Conservation (phyloP, 352 stramenopile genomes). For the Hyphochytrium catenoides region DNA sequence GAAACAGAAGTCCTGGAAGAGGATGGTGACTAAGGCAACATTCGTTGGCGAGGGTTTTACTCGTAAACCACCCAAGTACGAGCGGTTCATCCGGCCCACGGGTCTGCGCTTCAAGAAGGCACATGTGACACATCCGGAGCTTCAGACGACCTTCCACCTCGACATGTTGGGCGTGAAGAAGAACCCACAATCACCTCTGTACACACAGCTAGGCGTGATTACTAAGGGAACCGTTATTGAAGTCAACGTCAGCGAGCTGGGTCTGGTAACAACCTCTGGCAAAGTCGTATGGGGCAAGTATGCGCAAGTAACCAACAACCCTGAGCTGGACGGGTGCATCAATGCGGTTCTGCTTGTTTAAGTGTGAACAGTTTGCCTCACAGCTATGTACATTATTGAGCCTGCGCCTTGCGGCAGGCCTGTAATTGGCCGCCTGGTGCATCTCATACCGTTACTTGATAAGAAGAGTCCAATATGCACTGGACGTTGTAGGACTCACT, state of each 20-base stretch:
- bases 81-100: constrained; percentile 97
- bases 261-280: constrained; percentile 93
- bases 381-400: too few relatives aligned
- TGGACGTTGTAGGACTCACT: too few relatives aligned
- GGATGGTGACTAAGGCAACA: constrained; percentile 74
- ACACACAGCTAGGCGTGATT: constrained; percentile 95
- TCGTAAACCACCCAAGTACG: constrained; percentile 98
- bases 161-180: constrained; percentile 99
- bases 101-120: constrained; percentile 99
- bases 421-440: too few relatives aligned
- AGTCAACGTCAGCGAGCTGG: constrained; percentile 98
- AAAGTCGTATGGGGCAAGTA: constrained; percentile 99
- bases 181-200: constrained; percentile 89
- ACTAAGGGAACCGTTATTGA: constrained; percentile 97
- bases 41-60: constrained; percentile 99
- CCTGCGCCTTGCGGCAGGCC: too few relatives aligned
- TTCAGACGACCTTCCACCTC: constrained; percentile 98
- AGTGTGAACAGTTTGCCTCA: constrained; percentile 8
- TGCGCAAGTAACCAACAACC: constrained; percentile 99
- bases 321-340: constrained; percentile 98
- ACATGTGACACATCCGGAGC: constrained; percentile 98
- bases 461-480: too few relatives aligned
- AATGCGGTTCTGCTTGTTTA: constrained; percentile 97
- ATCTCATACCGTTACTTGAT: too few relatives aligned
- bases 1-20: constrained; percentile 73